phyloP scores from a whole-genome alignment of 257 asterid species.

The Solanum sitiens region DNA sequence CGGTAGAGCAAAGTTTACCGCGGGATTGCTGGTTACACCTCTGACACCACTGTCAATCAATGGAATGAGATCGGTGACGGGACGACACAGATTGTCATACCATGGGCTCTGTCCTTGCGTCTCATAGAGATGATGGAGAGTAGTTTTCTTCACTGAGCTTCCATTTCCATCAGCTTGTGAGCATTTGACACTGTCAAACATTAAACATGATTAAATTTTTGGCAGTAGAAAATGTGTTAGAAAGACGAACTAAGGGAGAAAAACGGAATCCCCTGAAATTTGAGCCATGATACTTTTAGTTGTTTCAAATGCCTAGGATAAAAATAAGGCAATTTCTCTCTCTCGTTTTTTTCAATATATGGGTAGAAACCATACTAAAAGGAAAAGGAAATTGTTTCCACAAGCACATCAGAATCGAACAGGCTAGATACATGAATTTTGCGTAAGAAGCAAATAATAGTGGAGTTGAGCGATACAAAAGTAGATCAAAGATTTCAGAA shows the following conservation, averaged over 20 bases:
- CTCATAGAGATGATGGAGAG: slow-evolving; percentile 94
- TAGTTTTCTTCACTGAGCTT: slow-evolving; percentile 55
- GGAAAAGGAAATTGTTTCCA: neutral
- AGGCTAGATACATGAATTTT: neutral
- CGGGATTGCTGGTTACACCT: slow-evolving; percentile 99
- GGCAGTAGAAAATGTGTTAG: neutral
- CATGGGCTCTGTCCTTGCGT: slow-evolving; percentile 97
- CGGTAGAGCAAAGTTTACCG: slow-evolving; percentile 32
- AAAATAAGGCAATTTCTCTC: neutral
- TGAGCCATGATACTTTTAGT: neutral
- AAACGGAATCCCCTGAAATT: neutral
- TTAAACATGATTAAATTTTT: neutral
- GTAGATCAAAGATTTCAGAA: neutral
- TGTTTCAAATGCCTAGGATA: neutral
- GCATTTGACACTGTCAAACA: slow-evolving; percentile 57
- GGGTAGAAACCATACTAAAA: too few species aligned
- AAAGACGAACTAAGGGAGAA: neutral
- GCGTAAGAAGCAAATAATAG: neutral
- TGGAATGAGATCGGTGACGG: slow-evolving; percentile 95
- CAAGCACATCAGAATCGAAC: neutral
- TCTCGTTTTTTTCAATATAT: neutral
- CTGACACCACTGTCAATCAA: slow-evolving; percentile 86
- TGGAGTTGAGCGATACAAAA: neutral
- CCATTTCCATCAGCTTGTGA: slow-evolving; percentile 70
- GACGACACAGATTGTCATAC: slow-evolving; percentile 95